These are phyloP conservation scores for Populus euphratica DNA, from an alignment of 345 rosid genomes.

Conservation along the genomic window DNA sequence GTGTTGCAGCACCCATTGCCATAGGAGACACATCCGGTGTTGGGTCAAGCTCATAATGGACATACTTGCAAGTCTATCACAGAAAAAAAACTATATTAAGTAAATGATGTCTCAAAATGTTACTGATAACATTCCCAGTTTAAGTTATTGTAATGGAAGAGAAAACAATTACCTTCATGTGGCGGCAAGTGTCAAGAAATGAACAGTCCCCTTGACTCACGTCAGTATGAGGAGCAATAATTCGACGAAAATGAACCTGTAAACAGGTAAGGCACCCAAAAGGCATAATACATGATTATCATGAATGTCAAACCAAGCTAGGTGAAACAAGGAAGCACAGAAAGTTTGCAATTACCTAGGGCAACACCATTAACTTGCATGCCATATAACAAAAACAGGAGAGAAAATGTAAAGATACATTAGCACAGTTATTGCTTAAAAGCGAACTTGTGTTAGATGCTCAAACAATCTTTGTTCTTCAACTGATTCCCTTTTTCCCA, in stretches of 20 bases:
- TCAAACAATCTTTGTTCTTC: background rate
- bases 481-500: no score
- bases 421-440: background rate
- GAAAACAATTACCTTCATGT: constrained; percentile 73
- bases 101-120: background rate
- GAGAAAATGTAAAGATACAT: background rate
- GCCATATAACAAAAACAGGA: background rate
- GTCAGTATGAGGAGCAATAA: constrained; percentile 93
- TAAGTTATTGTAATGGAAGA: constrained; percentile 2
- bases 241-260: constrained; percentile 92
- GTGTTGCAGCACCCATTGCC: constrained; percentile 38
- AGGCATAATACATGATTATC: background rate
- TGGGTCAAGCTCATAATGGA: constrained; percentile 93
- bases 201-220: constrained; percentile 94
- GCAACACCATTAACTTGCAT: background rate
- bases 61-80: constrained; percentile 90
- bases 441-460: background rate
- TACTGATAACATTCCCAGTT: constrained; percentile 8
- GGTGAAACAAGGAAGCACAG: background rate
- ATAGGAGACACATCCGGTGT: constrained; percentile 64
- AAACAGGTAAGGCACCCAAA: constrained; percentile 13
- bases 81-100: constrained; percentile 9
- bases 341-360: background rate
- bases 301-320: background rate
- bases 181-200: constrained; percentile 98